A percentile compares a stretch with the other conserved stretches of the same genome.
Conservation (phyloP, 2,329 filamentous ascomycete genomes). For the Ceratocystis diversiconidia region DNA sequence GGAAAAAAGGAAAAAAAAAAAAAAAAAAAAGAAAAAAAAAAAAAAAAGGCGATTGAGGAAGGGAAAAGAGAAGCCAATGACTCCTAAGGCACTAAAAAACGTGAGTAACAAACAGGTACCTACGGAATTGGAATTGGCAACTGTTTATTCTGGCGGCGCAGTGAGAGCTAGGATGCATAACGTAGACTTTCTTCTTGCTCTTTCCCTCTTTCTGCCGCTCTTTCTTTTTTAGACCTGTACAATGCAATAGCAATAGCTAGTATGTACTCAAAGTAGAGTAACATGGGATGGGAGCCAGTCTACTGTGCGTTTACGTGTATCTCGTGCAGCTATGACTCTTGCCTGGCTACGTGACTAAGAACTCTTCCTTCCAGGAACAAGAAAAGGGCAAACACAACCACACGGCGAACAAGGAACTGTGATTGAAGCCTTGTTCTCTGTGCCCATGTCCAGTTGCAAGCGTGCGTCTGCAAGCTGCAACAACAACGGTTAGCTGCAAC, state of each 20-base stretch:
- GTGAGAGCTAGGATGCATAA: neutral
- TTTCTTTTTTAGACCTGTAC: too few species aligned
- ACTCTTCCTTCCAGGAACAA: neutral
- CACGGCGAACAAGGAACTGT: neutral
- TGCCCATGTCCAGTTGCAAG: neutral
- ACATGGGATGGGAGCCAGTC: neutral
- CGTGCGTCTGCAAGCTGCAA: neutral
- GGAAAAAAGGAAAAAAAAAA: neutral
- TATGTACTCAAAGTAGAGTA: too few species aligned
- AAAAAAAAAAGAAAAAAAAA: neutral
- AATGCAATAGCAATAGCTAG: too few species aligned
- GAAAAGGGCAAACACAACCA: neutral
- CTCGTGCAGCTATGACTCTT: neutral
- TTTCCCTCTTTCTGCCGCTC: too few species aligned
- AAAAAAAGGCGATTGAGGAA: neutral
- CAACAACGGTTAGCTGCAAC: neutral
- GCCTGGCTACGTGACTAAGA: neutral
- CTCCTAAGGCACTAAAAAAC: neutral
- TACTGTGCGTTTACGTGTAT: neutral
- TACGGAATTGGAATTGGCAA: slow-evolving; percentile 1
- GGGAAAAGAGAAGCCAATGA: neutral
- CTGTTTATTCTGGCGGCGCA: neutral
- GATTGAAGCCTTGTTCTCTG: neutral
- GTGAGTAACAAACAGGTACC: neutral
- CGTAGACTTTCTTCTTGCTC: neutral